Evolutionary conservation across 768 basidiomycete genomes (phyloP), one percentile per base, ranked within the genome.

Genomic region (Gloeostereum incarnatum): DNA sequence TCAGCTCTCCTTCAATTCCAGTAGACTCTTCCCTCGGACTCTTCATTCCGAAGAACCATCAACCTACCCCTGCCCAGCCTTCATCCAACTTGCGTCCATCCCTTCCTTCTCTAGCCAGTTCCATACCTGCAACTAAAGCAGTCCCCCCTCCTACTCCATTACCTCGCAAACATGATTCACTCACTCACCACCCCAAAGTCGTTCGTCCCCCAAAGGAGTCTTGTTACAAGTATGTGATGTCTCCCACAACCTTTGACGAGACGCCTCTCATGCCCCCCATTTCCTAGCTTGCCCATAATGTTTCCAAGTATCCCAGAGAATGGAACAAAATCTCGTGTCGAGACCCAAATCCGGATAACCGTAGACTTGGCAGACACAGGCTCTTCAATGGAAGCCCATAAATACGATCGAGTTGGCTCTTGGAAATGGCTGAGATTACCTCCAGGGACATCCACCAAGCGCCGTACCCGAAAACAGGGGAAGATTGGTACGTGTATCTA

Each of bases 321-420:
- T 31, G 91, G 90, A 18, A 81, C 90, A 10, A 93, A 94, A 59
- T 90, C 86, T 33, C 76, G 91, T 23, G 91, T 94, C n/a, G 91
- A 94, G 57, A 94, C 91, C 2, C 91, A 94, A 65, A 80, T 94
- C 35, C 79, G 90, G 52, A 75, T 93, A 27, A 75, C 81, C 3
- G 66, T 94, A 26, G 84, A 90, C 52, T 66, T 89, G 35, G 82
- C 82, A 4, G 75, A 82, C 49, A 66, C 78, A 17, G 78, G 69
- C 49, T 73, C 79, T 4, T 68, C 73, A 1, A 66, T 68, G 6
- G 75, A 84, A 45, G 72, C 73, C 5, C 56, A 58, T 51, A 77
- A 73, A 46, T 88, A 88, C 48, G 80, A 86, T 49, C 74, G 78
- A 26, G 74, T 94, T 11, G 90, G 87, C n/a, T 82, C 79, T 4